Conservation (phyloP, 2,329 filamentous ascomycete species). For the Calonectria pseudoreteaudii region DNA sequence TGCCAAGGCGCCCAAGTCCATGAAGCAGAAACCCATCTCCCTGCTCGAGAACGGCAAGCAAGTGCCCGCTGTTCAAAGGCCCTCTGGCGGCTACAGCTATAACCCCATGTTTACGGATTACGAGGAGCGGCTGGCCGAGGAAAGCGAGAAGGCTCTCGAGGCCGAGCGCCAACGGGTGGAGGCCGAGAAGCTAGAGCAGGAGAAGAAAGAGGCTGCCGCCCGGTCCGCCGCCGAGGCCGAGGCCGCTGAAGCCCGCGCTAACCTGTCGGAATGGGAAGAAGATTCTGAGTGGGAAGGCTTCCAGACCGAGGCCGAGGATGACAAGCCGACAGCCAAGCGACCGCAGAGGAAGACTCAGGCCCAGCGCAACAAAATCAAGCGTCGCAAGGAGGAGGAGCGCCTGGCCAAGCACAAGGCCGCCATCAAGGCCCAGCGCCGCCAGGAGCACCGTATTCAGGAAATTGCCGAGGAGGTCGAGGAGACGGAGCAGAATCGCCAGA, state of each 20-base stretch:
- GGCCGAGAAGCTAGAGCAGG: conserved; percentile 73
- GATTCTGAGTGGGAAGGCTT: conserved; percentile 93
- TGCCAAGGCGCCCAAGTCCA: conserved; percentile 78
- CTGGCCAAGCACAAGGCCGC: conserved; percentile 80
- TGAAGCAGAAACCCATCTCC: conserved; percentile 83
- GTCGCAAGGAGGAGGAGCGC: conserved; percentile 88
- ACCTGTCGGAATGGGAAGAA: conserved; percentile 80
- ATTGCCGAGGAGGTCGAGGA: conserved; percentile 73
- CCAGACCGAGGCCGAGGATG: conserved; percentile 82
- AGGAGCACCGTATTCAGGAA: conserved; percentile 78
- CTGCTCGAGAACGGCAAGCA: conserved; percentile 85
- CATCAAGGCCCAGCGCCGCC: conserved; percentile 78
- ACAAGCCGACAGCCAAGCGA: conserved; percentile 72
- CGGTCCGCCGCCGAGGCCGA: conserved; percentile 80
- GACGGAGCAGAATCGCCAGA: conserved; percentile 63
- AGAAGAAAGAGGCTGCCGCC: conserved; percentile 75
- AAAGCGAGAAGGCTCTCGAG: conserved; percentile 83
- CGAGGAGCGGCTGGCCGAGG: conserved; percentile 77
- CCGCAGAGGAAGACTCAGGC: conserved; percentile 86
- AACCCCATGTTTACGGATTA: conserved; percentile 92
- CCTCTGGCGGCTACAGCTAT: conserved; percentile 88
- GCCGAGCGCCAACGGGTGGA: conserved; percentile 80
- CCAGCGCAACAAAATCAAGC: conserved; percentile 88
- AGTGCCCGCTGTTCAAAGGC: conserved; percentile 82
- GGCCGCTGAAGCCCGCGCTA: conserved; percentile 75